These are phyloP conservation scores for Ganoderma sp. DNA, from an alignment of 1,284 basidiomycete species.

Conservation along the genomic window DNA sequence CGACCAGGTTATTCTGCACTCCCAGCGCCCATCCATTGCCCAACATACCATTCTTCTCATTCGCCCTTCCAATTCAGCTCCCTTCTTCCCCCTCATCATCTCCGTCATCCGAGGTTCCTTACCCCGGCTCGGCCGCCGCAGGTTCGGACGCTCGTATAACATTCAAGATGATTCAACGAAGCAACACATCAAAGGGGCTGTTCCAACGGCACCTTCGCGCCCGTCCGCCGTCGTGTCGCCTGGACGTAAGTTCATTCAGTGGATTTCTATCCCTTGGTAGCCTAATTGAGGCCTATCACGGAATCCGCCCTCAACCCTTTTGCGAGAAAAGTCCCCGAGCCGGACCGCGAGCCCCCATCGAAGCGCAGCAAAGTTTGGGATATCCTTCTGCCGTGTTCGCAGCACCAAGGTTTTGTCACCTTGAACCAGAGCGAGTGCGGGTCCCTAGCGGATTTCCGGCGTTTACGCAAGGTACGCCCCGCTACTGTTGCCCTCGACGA, in stretches of 20 bases:
- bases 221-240: background rate
- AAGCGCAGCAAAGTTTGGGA: background rate
- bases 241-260: background rate
- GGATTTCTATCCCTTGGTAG: background rate
- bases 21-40: background rate
- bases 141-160: background rate
- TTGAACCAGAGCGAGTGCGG: background rate
- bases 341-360: background rate
- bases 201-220: background rate
- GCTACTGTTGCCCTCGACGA: background rate
- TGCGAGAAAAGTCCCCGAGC: slow-evolving; percentile 1
- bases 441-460: background rate
- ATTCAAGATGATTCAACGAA: background rate
- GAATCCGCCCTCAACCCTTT: background rate
- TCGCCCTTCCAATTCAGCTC: background rate
- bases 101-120: slow-evolving; percentile 3
- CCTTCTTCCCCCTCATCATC: slow-evolving; percentile 5
- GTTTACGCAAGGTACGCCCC: slow-evolving; percentile 5
- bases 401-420: background rate
- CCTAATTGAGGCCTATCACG: background rate
- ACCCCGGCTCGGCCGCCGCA: background rate
- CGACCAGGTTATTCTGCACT: background rate
- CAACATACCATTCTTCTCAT: slow-evolving; percentile 1
- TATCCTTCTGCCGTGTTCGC: background rate
- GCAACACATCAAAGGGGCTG: background rate